Conservation (phyloP, 2,329 filamentous ascomycete genomes). For the Lojkania enalia region DNA sequence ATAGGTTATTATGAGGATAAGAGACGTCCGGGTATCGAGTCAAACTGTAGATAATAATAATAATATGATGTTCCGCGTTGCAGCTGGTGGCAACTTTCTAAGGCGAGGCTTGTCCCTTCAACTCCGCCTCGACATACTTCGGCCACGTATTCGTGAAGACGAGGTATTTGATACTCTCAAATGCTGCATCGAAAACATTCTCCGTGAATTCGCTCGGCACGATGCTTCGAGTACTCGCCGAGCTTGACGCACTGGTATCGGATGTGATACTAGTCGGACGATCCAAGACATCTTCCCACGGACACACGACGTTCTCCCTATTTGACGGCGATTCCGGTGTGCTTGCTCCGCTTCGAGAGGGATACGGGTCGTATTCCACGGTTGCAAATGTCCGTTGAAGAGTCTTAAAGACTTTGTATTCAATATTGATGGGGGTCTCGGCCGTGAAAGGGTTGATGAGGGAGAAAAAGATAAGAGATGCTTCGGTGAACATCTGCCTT, state of each 20-base stretch:
- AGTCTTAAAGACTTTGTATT: slow-evolving; percentile 44
- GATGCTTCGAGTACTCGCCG: slow-evolving; percentile 27
- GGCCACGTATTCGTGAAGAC: slow-evolving; percentile 46
- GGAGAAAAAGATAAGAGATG: slow-evolving; percentile 44
- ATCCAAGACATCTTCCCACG: slow-evolving; percentile 41
- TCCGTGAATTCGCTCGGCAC: slow-evolving; percentile 42
- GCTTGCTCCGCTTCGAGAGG: slow-evolving; percentile 31
- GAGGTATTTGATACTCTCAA: slow-evolving; percentile 44
- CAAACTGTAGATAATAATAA: slow-evolving; percentile 8
- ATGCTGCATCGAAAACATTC: slow-evolving; percentile 39
- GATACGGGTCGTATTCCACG: slow-evolving; percentile 43
- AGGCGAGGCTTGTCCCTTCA: slow-evolving; percentile 25
- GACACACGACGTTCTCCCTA: slow-evolving; percentile 42
- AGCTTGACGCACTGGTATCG: slow-evolving; percentile 26
- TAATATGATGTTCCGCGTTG: not conserved
- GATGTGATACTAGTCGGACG: slow-evolving; percentile 39
- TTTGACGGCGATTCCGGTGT: slow-evolving; percentile 25
- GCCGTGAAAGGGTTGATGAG: slow-evolving; percentile 44
- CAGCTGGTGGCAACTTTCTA: slow-evolving; percentile 7
- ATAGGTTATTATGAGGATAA: slow-evolving; percentile 6
- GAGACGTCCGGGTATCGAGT: slow-evolving; percentile 8
- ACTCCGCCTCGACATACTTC: slow-evolving; percentile 39
- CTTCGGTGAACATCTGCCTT: slow-evolving; percentile 43
- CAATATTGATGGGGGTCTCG: slow-evolving; percentile 44
- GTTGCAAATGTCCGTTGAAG: slow-evolving; percentile 36